Conservation (phyloP, 257 asterid genomes). For the Plectranthus barbatus region DNA sequence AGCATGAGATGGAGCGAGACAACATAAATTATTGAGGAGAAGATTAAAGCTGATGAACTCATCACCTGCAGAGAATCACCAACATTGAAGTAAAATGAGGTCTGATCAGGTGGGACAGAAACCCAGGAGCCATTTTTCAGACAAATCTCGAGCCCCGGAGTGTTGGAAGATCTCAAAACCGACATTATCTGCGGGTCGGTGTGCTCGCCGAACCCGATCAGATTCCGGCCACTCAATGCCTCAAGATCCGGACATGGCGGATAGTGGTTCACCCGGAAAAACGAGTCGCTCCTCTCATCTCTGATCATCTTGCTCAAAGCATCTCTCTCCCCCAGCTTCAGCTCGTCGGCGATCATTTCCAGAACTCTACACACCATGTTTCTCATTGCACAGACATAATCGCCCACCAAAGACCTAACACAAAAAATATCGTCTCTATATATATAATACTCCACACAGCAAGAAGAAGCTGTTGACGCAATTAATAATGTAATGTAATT, state of each 20-base stretch:
- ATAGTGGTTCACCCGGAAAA: constrained; percentile 39
- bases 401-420: constrained; percentile 21
- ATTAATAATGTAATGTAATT: no score
- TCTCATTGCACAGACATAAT: constrained; percentile 16
- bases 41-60: not conserved
- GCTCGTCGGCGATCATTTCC: constrained; percentile 32
- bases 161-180: constrained; percentile 29
- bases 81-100: constrained; percentile 31
- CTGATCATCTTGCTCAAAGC: constrained; percentile 19
- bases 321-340: constrained; percentile 10
- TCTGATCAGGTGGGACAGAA: constrained; percentile 33
- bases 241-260: constrained; percentile 35
- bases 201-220: constrained; percentile 46
- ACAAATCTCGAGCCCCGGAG: constrained; percentile 31
- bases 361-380: constrained; percentile 19
- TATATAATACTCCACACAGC: no score
- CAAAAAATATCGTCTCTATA: no score
- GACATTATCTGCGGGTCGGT: constrained; percentile 50
- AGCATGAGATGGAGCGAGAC: no score
- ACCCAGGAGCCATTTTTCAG: constrained; percentile 35
- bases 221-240: constrained; percentile 25
- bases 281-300: constrained; percentile 28
- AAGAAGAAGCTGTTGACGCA: no score
- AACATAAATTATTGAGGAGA: not conserved
- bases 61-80: constrained; percentile 33